These are phyloP conservation scores for Penicillium sp. DNA, from an alignment of 2,329 filamentous ascomycete genomes.

Conservation along the genomic window DNA sequence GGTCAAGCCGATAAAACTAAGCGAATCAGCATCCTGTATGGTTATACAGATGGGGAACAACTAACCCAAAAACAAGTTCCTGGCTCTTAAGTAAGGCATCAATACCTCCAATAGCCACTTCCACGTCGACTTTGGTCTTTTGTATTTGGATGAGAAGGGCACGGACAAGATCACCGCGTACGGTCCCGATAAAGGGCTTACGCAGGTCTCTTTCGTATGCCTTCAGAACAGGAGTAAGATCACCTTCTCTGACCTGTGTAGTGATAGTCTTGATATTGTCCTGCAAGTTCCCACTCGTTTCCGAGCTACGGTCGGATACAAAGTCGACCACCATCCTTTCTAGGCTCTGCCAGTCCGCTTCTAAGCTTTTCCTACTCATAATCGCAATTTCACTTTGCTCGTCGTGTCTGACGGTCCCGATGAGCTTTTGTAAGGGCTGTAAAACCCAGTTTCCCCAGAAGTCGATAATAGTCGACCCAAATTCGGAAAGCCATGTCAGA, in stretches of 20 bases:
- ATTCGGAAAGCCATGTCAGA: slow-evolving; percentile 70
- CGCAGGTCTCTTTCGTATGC: slow-evolving; percentile 89
- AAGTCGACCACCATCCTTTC: slow-evolving; percentile 99
- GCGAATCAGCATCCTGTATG: slow-evolving; percentile 14
- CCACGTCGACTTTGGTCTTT: slow-evolving; percentile 97
- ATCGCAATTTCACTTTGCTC: slow-evolving; percentile 90
- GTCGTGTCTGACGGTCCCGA: slow-evolving; percentile 91
- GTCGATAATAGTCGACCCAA: slow-evolving; percentile 74
- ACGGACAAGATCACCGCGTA: slow-evolving; percentile 81
- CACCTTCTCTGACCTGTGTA: slow-evolving; percentile 79
- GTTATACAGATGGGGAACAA: background rate
- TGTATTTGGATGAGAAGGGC: slow-evolving; percentile 94
- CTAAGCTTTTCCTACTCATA: slow-evolving; percentile 89
- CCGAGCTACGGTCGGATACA: slow-evolving; percentile 71
- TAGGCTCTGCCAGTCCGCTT: slow-evolving; percentile 83
- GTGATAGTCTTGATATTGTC: slow-evolving; percentile 70
- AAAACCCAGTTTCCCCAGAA: slow-evolving; percentile 98
- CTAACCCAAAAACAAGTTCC: slow-evolving; percentile 80
- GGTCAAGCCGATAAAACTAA: slow-evolving; percentile 83
- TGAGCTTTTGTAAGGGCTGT: slow-evolving; percentile 74
- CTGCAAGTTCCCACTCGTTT: slow-evolving; percentile 50
- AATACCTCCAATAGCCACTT: slow-evolving; percentile 93
- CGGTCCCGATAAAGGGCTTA: slow-evolving; percentile 73
- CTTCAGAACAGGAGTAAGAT: slow-evolving; percentile 83
- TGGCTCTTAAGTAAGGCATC: slow-evolving; percentile 93